A percentile compares a stretch with the other conserved stretches of the same genome.
Conservation (phyloP, 306 rosid genomes). For the Trifolium pratense region DNA sequence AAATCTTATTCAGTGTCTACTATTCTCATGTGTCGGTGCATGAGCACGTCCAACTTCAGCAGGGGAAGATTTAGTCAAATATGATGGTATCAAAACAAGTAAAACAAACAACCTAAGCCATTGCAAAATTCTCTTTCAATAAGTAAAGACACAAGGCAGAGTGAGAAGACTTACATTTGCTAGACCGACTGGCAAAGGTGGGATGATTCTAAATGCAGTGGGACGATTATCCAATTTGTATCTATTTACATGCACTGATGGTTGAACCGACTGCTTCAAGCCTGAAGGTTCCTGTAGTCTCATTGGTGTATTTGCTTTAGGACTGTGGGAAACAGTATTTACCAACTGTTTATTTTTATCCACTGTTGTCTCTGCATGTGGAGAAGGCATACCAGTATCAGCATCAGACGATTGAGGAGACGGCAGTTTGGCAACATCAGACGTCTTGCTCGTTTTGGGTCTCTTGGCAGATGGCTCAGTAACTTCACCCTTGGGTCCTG, state of each 20-base stretch:
- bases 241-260: slow-evolving; percentile 62
- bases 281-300: slow-evolving; percentile 57
- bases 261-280: slow-evolving; percentile 65
- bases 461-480: slow-evolving; percentile 74
- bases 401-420: slow-evolving; percentile 62
- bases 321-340: slow-evolving; percentile 53
- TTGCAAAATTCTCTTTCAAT: slow-evolving; percentile 11
- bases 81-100: slow-evolving; percentile 6
- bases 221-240: slow-evolving; percentile 86
- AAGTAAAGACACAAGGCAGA: slow-evolving; percentile 22
- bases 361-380: slow-evolving; percentile 51
- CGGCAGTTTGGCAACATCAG: slow-evolving; percentile 61
- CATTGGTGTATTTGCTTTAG: slow-evolving; percentile 56
- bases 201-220: slow-evolving; percentile 70
- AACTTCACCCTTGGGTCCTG: slow-evolving; percentile 71
- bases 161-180: slow-evolving; percentile 66
- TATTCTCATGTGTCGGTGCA: slow-evolving; percentile 27
- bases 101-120: not conserved
- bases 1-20: not conserved
- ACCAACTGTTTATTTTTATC: slow-evolving; percentile 60
- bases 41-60: slow-evolving; percentile 28
- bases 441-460: slow-evolving; percentile 59
- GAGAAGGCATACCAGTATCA: slow-evolving; percentile 47
- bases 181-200: slow-evolving; percentile 82
- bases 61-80: not conserved